A percentile compares a stretch with the other conserved stretches of the same genome.
Conservation (phyloP, 83 land plant species). For the Picea mariana region DNA sequence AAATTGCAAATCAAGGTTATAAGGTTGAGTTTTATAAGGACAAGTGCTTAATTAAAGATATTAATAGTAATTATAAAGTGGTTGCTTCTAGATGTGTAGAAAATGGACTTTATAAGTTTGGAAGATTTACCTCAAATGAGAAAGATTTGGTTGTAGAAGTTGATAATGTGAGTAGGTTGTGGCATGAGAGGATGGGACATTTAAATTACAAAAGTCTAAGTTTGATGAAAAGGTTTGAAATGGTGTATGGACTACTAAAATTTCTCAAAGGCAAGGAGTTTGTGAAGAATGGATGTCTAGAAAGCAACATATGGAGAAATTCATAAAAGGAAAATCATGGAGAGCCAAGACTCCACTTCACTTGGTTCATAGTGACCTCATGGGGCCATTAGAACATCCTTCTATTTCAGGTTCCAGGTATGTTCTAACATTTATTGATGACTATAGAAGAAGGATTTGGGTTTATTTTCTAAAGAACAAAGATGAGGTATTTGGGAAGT, state of each 20-base stretch:
- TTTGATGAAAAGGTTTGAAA: background rate
- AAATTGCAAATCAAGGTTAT: background rate
- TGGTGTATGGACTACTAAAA: background rate
- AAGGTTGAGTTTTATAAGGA: background rate
- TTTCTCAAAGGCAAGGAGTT: background rate
- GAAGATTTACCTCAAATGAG: background rate
- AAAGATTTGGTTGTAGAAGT: background rate
- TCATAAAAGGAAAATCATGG: background rate
- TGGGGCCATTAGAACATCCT: background rate
- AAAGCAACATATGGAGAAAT: background rate
- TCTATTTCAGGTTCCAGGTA: background rate
- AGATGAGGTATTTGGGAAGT: background rate
- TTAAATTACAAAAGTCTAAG: background rate
- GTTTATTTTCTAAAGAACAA: background rate
- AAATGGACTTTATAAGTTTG: background rate
- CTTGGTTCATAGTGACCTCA: background rate
- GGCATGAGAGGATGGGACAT: background rate
- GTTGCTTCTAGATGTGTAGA: background rate
- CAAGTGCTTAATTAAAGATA: background rate
- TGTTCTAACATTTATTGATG: background rate
- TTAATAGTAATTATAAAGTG: background rate
- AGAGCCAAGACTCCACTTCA: background rate
- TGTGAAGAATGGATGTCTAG: background rate
- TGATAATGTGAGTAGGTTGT: background rate
- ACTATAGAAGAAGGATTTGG: background rate